Percentiles rank a stretch among this genome's conserved stretches.
These are phyloP conservation scores for Paralagenidium karlingii DNA, from an alignment of 352 stramenopile genomes.

Conservation along the genomic window DNA sequence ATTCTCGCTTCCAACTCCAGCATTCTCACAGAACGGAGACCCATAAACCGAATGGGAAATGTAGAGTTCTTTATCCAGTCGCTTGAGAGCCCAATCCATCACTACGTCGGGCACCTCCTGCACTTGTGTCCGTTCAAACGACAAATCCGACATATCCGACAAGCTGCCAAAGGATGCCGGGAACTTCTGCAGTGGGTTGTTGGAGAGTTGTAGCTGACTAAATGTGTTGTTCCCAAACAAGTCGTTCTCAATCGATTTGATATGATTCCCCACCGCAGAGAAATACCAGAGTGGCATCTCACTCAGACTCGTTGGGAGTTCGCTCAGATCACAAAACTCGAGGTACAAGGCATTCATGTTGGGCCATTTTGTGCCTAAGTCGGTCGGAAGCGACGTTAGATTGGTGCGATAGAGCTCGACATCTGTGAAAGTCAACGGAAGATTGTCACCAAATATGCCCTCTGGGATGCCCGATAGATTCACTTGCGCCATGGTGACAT, in stretches of 20 bases:
- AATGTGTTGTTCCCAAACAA: conserved; percentile 1
- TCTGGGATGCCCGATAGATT: too few relatives aligned
- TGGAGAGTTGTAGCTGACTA: conserved; percentile 1
- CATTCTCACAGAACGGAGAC: too few relatives aligned
- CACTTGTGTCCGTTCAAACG: too few relatives aligned
- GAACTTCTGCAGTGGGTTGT: conserved; percentile 1
- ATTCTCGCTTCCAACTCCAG: too few relatives aligned
- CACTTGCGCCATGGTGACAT: too few relatives aligned
- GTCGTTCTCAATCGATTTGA: neutral
- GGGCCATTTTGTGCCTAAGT: conserved; percentile 4
- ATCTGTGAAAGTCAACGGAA: conserved; percentile 2
- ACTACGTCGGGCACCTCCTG: too few relatives aligned
- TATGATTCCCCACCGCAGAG: conserved; percentile 1
- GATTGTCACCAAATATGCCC: conserved; percentile 1
- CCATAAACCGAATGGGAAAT: too few relatives aligned
- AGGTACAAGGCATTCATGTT: conserved; percentile 1
- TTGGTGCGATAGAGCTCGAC: conserved; percentile 7
- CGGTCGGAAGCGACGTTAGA: conserved; percentile 3
- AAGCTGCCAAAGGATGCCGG: conserved; percentile 2
- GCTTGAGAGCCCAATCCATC: too few relatives aligned
- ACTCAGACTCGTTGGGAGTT: too few relatives aligned
- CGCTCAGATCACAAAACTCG: conserved; percentile 2
- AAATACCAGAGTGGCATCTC: too few relatives aligned
- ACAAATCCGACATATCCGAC: too few relatives aligned
- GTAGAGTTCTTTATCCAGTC: too few relatives aligned